Base-by-base conservation (phyloP, 2,329 filamentous ascomycete genomes). In the Alternaria angustiovoidea region DNA sequence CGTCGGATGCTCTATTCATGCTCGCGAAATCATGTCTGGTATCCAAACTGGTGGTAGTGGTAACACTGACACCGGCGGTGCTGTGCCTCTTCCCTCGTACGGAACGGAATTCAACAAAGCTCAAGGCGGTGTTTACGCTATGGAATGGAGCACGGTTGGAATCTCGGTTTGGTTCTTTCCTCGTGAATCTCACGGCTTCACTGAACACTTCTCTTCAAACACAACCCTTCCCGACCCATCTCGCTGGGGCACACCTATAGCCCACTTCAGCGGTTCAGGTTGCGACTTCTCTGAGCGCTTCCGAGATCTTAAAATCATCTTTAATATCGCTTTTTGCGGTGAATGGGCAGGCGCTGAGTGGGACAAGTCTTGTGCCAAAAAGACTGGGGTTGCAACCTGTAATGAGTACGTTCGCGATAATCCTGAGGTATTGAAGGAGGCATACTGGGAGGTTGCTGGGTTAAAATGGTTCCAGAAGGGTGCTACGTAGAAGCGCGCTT, bases 261-360 rank as follows among this genome's bases (percentile, higher is more conserved):
- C 75, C n/a, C 64, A 68, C 22, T 80, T 81, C 78, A 78, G 82
- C n/a, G 73, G 76, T 55, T 11, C 49, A 2, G 63, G 53, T 7
- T 79, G 77, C 58, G 70, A 77, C 55, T 90, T 95, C 63, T 51
- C 61, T 1, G 20, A 61, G 34, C 59, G 64, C 18, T 78, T 80
- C 64, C 62, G 64, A 26, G 65, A 75, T 34, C 62, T 74, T 42
- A 67, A 63, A 24, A 64, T 78, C 48, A 75, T 85, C 34, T 79
- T 86, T 54, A 80, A 86, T 67, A 82, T 78, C 0, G 80, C 82
- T 1, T 85, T 86, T 67, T 86, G 84, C 54, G 84, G 85, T 39
- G 79, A 82, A 44, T 86, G 84, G 84, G 84, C 84, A 11, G 84
- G 84, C n/a, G 69, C 63, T 36, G 69, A 89, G 44, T 96, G 90